Base-by-base conservation (phyloP, 192 early-diverging fungal species). In the Pecoramyces ruminantium region DNA sequence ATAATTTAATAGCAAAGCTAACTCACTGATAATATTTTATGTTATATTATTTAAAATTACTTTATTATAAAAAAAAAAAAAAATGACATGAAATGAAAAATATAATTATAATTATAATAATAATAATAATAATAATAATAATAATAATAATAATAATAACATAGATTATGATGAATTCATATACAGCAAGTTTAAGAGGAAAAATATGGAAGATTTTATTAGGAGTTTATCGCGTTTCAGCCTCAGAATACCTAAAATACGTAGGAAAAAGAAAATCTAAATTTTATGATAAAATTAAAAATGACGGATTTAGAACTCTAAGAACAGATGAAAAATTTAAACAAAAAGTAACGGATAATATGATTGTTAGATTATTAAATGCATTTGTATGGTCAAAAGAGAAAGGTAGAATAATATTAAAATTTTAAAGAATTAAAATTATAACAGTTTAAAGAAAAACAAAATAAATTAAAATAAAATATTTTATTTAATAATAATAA, bases 241-340 rank as follows among this genome's bases (percentile, higher is more conserved):
- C 91, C 1, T 82, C 88, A 28, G 93, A 93, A 51, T 98, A 97
- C 80, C 85, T 92, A n/a, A 84, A 84, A 2, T 86, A 95, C 0
- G 88, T 96, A 42, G 84, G 89, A 17, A 86, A 89, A 77, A 93
- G 94, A 28, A 91, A 92, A 25, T 93, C 92, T n/a, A 67, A 81
- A 0, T 90, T 93, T 17, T 92, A 92, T 17, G 91, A 90, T 78
- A 96, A 96, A 84, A 94, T 98, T 83, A 87, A 92, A 81, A 95
- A 98, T 84, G 96, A 98, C 83, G 92, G 94, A 0, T 95, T 96
- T 84, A 84, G 94, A 38, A 96, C 95, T 3, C 85, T 96, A 84
- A 89, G 92, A 0, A 95, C 90, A 4, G 95, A 98, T 86, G 84
- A 85, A 29, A 89, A 88, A 77, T 97, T 96, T 83, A 85, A 87